Conservation (phyloP, 2,329 filamentous ascomycete genomes). For the Furcasterigmium sp. region DNA sequence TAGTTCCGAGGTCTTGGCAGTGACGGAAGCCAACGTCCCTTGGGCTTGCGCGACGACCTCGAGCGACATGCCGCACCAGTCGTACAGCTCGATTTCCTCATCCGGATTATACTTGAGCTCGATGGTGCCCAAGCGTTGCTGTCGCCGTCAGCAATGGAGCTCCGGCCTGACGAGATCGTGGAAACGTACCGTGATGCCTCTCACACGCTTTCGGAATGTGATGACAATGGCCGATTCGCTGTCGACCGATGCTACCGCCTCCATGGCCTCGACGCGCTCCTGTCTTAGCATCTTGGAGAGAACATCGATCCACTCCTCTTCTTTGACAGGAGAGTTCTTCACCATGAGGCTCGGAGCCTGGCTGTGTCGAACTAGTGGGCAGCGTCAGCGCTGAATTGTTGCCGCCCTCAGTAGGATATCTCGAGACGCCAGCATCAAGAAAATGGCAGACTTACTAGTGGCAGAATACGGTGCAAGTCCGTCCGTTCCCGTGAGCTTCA, state of each 20-base stretch:
- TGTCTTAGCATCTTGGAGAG: constrained; percentile 52
- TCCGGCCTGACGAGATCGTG: background rate
- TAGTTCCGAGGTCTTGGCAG: constrained; percentile 37
- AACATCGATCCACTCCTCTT: constrained; percentile 63
- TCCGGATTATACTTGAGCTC: constrained; percentile 48
- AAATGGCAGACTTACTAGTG: constrained; percentile 45
- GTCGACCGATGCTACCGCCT: constrained; percentile 54
- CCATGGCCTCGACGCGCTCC: constrained; percentile 46
- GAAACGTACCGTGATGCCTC: constrained; percentile 61
- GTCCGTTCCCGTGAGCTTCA: constrained; percentile 65
- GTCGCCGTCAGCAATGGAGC: constrained; percentile 14
- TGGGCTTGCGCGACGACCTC: constrained; percentile 39
- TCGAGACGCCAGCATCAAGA: too few species aligned
- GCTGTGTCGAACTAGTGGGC: constrained; percentile 33
- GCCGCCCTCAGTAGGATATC: too few species aligned
- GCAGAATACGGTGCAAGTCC: constrained; percentile 54
- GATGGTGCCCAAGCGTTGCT: constrained; percentile 68
- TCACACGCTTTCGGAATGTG: constrained; percentile 58
- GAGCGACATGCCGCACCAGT: constrained; percentile 62
- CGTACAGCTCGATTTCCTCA: constrained; percentile 58
- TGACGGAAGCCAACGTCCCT: constrained; percentile 35
- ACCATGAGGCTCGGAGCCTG: constrained; percentile 46
- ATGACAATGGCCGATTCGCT: constrained; percentile 51
- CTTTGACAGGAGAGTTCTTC: constrained; percentile 47
- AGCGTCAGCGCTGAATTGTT: too few species aligned